Evolutionary conservation across 176 grass and related monocot species (phyloP).

Genomic region (Ananas comosus): DNA sequence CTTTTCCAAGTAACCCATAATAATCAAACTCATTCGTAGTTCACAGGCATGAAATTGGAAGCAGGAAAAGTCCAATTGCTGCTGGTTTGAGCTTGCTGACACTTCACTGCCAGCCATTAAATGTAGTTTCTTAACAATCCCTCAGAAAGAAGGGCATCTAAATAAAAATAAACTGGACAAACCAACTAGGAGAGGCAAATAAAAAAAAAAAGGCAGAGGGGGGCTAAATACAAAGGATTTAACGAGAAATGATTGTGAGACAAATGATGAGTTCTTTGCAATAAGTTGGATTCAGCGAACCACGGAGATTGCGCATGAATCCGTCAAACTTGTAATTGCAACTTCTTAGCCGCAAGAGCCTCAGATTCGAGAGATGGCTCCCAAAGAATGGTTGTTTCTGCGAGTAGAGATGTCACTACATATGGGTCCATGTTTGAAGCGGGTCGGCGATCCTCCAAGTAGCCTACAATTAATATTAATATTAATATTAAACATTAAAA

Average conservation of each 20-base stretch:
- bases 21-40: too few species aligned
- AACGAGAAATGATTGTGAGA: not conserved
- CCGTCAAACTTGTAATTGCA: slow-evolving; percentile 67
- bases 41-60: too few species aligned
- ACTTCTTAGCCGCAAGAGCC: slow-evolving; percentile 73
- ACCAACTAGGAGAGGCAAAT: not conserved
- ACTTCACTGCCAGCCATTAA: too few species aligned
- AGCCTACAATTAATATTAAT: slow-evolving; percentile 33
- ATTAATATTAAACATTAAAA: not conserved
- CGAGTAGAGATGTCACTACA: slow-evolving; percentile 71
- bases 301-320: not conserved
- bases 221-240: not conserved
- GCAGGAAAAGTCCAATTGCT: too few species aligned
- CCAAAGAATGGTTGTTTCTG: slow-evolving; percentile 82
- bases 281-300: not conserved
- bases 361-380: slow-evolving; percentile 75
- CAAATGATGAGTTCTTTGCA: not conserved
- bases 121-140: too few species aligned
- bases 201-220: not conserved
- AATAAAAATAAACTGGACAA: too few species aligned
- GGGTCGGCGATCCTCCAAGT: slow-evolving; percentile 88
- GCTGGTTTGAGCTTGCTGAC: too few species aligned
- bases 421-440: slow-evolving; percentile 99
- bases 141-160: too few species aligned
- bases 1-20: too few species aligned